phyloP scores from a whole-genome alignment of 495 filamentous ascomycete genomes.

The Aspergillus wentii region DNA sequence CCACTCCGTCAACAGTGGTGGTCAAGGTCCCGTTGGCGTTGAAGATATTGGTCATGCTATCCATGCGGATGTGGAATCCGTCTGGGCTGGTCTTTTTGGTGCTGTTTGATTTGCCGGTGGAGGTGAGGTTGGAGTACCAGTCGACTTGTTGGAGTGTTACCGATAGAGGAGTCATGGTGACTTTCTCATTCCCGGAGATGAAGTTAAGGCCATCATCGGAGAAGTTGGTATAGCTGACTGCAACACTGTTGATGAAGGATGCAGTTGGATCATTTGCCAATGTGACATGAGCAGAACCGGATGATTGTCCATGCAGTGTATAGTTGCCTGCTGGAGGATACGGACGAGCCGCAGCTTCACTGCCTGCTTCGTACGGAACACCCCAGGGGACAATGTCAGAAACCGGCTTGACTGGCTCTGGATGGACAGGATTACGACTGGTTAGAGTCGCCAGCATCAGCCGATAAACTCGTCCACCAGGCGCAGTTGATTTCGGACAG shows the following conservation, averaged over 20 bases:
- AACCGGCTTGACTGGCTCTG: constrained; percentile 1
- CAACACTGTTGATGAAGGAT: constrained; percentile 6
- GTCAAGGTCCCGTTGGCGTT: constrained; percentile 20
- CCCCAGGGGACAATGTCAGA: constrained; percentile 13
- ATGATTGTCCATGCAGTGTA: constrained; percentile 6
- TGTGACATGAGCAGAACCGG: constrained; percentile 6
- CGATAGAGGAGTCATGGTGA: neutral
- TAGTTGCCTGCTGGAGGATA: constrained; percentile 6
- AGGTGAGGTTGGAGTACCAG: constrained; percentile 16
- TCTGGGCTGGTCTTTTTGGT: constrained; percentile 16
- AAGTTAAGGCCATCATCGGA: constrained; percentile 16
- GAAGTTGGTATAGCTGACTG: constrained; percentile 13
- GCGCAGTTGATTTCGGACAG: constrained; percentile 13
- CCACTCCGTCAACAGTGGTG: constrained; percentile 14
- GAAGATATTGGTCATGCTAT: constrained; percentile 15
- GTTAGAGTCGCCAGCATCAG: constrained; percentile 13
- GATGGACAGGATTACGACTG: constrained; percentile 2
- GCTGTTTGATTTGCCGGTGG: constrained; percentile 4
- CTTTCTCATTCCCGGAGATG: constrained; percentile 12
- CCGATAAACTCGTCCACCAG: constrained; percentile 11
- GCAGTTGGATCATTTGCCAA: neutral
- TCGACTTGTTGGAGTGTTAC: constrained; percentile 8
- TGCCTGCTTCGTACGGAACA: constrained; percentile 5
- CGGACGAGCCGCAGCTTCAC: neutral
- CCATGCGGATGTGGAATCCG: constrained; percentile 17